Conservation (phyloP, 305 asterid genomes). For the Rubia peregrina region DNA sequence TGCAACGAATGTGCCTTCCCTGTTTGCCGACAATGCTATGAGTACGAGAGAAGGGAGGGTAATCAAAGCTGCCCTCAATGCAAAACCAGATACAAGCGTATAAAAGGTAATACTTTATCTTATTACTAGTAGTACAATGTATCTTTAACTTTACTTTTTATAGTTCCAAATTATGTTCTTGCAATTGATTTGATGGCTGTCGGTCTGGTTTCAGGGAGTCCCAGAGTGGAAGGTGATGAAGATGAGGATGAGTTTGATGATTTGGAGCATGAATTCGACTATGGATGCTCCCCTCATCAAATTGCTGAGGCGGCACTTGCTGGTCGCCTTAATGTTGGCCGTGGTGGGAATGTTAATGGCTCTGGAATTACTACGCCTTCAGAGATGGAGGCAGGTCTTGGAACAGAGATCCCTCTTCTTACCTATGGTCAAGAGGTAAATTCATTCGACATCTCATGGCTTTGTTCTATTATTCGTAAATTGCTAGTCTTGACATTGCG, state of each 20-base stretch:
- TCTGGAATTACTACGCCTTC: slow-evolving; percentile 57
- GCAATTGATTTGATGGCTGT: slow-evolving; percentile 7
- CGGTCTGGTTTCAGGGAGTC: slow-evolving; percentile 51
- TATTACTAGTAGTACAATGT: neutral
- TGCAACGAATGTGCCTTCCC: slow-evolving; percentile 99
- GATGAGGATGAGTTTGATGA: slow-evolving; percentile 96
- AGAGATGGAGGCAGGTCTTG: slow-evolving; percentile 60
- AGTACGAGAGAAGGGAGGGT: slow-evolving; percentile 89
- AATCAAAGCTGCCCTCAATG: slow-evolving; percentile 97
- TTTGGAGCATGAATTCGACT: slow-evolving; percentile 81
- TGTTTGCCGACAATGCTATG: slow-evolving; percentile 85
- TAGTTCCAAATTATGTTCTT: slow-evolving; percentile 2
- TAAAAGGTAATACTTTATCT: slow-evolving; percentile 48
- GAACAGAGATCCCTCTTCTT: slow-evolving; percentile 75
- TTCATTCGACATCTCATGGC: slow-evolving; percentile 14
- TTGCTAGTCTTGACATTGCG: slow-evolving; percentile 5
- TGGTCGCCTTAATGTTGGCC: slow-evolving; percentile 50
- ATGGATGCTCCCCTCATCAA: slow-evolving; percentile 44
- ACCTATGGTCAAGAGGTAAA: slow-evolving; percentile 92
- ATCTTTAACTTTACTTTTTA: slow-evolving; percentile 10
- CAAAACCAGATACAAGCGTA: slow-evolving; percentile 89
- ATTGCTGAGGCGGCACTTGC: slow-evolving; percentile 44
- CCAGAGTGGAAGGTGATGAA: slow-evolving; percentile 92
- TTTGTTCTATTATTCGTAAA: neutral
- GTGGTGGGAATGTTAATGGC: slow-evolving; percentile 32